A percentile compares a stretch with the other conserved stretches of the same genome.
phyloP scores from a whole-genome alignment of 352 stramenopile species.

The Thalassiosira livingstoniorum region DNA sequence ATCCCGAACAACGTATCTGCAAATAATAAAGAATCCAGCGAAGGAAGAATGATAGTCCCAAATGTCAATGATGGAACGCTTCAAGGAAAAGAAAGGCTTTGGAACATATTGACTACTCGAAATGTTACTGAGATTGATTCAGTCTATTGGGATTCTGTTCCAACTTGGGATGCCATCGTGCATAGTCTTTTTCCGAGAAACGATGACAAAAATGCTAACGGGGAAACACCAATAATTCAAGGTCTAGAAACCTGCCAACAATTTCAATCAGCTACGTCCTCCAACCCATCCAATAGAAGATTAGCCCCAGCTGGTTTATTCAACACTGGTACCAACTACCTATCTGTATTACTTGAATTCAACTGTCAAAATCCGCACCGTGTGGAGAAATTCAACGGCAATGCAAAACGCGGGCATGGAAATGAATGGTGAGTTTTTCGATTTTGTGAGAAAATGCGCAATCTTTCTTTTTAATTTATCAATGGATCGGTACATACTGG shows the following conservation, averaged over 20 bases:
- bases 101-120: constrained; percentile 48
- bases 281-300: constrained; percentile 56
- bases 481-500: no score
- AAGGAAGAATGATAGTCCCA: constrained; percentile 30
- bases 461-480: no score
- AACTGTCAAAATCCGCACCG: constrained; percentile 84
- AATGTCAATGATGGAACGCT: constrained; percentile 48
- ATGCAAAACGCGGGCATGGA: constrained; percentile 56
- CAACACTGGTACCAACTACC: constrained; percentile 85
- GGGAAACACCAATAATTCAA: constrained; percentile 40
- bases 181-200: constrained; percentile 30
- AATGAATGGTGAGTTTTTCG: no score
- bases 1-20: no score
- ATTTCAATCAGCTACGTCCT: constrained; percentile 58
- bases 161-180: constrained; percentile 39
- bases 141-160: constrained; percentile 46
- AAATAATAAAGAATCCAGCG: neutral
- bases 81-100: constrained; percentile 51
- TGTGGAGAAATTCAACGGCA: constrained; percentile 53
- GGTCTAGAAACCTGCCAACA: constrained; percentile 68
- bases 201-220: neutral
- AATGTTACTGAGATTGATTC: constrained; percentile 53
- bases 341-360: constrained; percentile 76
- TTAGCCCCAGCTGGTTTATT: constrained; percentile 78
- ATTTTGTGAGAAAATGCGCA: no score